These are phyloP conservation scores for Rhodotorula babjevae DNA, from an alignment of 768 basidiomycete genomes.

Conservation along the genomic window DNA sequence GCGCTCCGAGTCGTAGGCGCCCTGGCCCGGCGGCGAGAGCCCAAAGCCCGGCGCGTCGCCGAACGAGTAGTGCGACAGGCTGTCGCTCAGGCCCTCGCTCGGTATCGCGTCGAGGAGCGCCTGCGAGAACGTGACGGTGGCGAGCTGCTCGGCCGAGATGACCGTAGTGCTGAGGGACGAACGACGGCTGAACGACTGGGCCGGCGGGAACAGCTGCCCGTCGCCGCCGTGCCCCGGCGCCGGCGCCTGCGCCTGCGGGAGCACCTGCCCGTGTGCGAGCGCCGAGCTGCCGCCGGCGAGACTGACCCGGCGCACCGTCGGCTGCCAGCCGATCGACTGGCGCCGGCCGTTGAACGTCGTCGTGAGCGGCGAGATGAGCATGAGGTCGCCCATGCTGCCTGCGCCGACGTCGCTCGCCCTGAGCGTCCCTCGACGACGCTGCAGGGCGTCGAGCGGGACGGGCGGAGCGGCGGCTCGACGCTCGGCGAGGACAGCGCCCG, in stretches of 20 bases:
- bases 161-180: conserved; percentile 3
- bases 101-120: conserved; percentile 15
- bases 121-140: conserved; percentile 21
- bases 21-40: not conserved
- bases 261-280: not conserved
- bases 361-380: conserved; percentile 35
- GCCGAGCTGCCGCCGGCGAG: not conserved
- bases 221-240: too few relatives aligned
- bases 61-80: conserved; percentile 5
- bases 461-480: not conserved
- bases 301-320: conserved; percentile 12
- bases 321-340: conserved; percentile 35
- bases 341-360: conserved; percentile 23
- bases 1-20: not conserved
- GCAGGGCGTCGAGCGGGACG: conserved; percentile 20
- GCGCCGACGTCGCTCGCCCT: not conserved
- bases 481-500: not conserved
- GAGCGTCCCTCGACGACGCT: conserved; percentile 28
- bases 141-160: conserved; percentile 16
- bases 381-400: conserved; percentile 15
- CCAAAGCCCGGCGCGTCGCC: not conserved
- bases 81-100: conserved; percentile 13
- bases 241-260: too few relatives aligned
- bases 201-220: not conserved
- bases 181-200: not conserved